These are phyloP conservation scores for Phytomonas serpens DNA, from an alignment of 208 protist genomes.

Conservation along the genomic window DNA sequence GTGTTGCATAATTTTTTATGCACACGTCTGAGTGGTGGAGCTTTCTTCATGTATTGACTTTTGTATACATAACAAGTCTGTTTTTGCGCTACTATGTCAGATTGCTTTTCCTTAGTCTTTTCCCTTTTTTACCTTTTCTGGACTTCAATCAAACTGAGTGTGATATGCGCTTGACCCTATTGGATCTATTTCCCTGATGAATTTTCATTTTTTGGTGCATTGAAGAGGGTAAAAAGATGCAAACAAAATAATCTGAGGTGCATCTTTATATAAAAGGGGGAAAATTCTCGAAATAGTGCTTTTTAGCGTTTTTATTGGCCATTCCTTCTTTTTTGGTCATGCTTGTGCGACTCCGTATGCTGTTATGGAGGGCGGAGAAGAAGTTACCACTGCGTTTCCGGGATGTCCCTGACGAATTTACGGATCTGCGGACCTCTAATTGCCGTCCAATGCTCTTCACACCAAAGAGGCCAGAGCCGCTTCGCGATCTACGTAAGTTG, in stretches of 20 bases:
- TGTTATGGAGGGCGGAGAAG: constrained; percentile 56
- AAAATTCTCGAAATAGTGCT: neutral
- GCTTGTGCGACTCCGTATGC: constrained; percentile 10
- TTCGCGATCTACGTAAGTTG: constrained; percentile 44
- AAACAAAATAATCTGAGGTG: neutral
- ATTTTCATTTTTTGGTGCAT: neutral
- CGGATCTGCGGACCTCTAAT: constrained; percentile 52
- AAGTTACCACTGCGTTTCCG: constrained; percentile 69
- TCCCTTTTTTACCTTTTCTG: neutral
- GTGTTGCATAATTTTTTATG: neutral
- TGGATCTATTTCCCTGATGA: constrained; percentile 5
- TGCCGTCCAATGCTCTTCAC: constrained; percentile 78
- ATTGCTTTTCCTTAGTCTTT: constrained; percentile 8
- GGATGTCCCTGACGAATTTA: constrained; percentile 78
- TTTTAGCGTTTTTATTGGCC: neutral
- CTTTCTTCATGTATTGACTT: constrained; percentile 9
- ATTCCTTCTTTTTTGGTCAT: constrained; percentile 6
- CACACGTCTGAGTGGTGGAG: neutral
- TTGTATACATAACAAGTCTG: neutral
- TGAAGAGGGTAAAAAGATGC: neutral
- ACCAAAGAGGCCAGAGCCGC: constrained; percentile 42
- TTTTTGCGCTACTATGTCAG: constrained; percentile 3
- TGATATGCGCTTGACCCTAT: neutral
- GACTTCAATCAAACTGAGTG: neutral
- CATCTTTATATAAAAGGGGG: neutral